phyloP scores from a whole-genome alignment of 164 flowering plant species.

The Aristolochia contorta region DNA sequence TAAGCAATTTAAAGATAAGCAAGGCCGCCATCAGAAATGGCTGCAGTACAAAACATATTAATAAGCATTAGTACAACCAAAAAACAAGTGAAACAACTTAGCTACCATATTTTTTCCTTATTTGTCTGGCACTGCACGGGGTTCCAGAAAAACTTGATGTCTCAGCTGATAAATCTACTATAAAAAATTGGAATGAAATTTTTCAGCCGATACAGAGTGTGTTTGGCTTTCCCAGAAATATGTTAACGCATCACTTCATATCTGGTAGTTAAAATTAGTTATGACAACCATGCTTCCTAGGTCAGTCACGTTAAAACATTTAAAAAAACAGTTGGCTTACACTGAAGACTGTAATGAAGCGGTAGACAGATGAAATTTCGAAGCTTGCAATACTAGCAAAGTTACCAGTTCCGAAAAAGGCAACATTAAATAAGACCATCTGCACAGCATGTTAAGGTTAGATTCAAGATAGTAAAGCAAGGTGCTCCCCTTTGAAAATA shows the following conservation, averaged over 20 bases:
- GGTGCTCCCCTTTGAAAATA: background rate
- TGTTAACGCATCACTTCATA: too few species aligned
- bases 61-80: constrained; percentile 10
- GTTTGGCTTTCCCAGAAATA: too few species aligned
- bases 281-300: too few species aligned
- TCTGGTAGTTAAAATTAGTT: too few species aligned
- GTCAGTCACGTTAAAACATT: background rate
- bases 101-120: too few species aligned
- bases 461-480: constrained; percentile 2
- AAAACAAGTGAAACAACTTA: background rate
- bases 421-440: constrained; percentile 91
- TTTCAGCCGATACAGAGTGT: too few species aligned
- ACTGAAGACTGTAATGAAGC: constrained; percentile 90
- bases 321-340: constrained; percentile 35
- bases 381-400: constrained; percentile 98
- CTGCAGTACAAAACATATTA: constrained; percentile 39
- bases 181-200: too few species aligned
- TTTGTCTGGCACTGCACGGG: too few species aligned
- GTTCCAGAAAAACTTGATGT: too few species aligned
- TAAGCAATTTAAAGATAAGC: constrained; percentile 83
- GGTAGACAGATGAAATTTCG: constrained; percentile 94
- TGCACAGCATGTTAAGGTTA: constrained; percentile 17
- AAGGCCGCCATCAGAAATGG: constrained; percentile 95
- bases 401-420: constrained; percentile 95
- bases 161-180: too few species aligned